phyloP scores from a whole-genome alignment of 179 eudicot species.

The Monotropa hypopitys region DNA sequence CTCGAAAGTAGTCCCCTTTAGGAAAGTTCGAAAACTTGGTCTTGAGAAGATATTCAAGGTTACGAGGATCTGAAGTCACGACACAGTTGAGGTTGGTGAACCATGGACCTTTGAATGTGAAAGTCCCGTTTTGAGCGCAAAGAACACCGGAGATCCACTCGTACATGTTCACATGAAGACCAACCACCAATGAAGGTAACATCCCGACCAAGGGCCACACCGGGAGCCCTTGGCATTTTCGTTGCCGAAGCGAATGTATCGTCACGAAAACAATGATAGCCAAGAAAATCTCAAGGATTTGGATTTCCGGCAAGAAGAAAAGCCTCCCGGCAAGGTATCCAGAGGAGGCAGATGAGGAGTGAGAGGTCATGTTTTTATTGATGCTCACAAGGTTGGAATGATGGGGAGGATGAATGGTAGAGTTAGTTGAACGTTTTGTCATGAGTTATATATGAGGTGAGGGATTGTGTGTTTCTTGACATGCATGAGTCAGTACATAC shows the following conservation, averaged over 20 bases:
- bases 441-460: constrained; percentile 29
- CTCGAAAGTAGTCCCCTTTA: constrained; percentile 60
- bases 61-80: constrained; percentile 76
- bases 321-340: not conserved
- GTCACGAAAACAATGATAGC: constrained; percentile 46
- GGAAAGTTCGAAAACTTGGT: constrained; percentile 58
- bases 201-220: constrained; percentile 82
- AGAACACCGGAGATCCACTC: constrained; percentile 61
- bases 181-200: constrained; percentile 67
- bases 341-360: constrained; percentile 4
- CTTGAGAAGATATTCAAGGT: constrained; percentile 73
- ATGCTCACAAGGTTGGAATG: constrained; percentile 26
- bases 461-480: constrained; percentile 26
- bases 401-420: constrained; percentile 8
- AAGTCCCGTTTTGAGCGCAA: constrained; percentile 45
- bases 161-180: constrained; percentile 41
- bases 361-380: constrained; percentile 8
- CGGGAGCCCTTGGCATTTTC: constrained; percentile 47
- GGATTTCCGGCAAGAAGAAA: constrained; percentile 31
- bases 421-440: constrained; percentile 22
- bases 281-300: constrained; percentile 39
- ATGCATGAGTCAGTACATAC: constrained; percentile 29
- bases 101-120: constrained; percentile 58
- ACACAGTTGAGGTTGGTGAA: constrained; percentile 71
- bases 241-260: constrained; percentile 51